These are phyloP conservation scores for Peziza echinospora DNA, from an alignment of 495 filamentous ascomycete genomes.

Conservation along the genomic window DNA sequence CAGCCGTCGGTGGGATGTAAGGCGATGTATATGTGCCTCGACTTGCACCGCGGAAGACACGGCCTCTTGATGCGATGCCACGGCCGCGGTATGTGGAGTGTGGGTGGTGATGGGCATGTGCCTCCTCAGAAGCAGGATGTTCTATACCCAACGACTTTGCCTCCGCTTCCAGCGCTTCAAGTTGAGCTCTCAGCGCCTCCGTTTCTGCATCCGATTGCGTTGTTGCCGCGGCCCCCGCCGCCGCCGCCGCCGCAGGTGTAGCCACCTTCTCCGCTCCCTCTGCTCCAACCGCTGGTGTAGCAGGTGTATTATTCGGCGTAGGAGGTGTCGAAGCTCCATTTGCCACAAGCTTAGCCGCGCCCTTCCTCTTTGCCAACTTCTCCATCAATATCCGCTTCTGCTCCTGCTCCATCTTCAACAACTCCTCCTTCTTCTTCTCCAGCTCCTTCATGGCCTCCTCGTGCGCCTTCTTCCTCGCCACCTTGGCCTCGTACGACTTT, in stretches of 20 bases:
- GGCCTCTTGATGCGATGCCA: constrained; percentile 20
- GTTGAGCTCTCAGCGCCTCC: constrained; percentile 48
- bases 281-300: constrained; percentile 12
- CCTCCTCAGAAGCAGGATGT: constrained; percentile 23
- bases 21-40: constrained; percentile 9
- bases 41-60: constrained; percentile 20
- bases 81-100: constrained; percentile 26
- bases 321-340: constrained; percentile 5
- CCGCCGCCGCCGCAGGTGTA: constrained; percentile 21
- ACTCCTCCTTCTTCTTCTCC: constrained; percentile 52
- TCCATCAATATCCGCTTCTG: constrained; percentile 50
- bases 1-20: constrained; percentile 21
- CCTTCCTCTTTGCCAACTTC: constrained; percentile 32
- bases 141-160: constrained; percentile 63
- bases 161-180: constrained; percentile 68
- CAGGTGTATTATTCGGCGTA: background rate
- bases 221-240: constrained; percentile 36
- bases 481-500: constrained; percentile 53
- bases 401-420: constrained; percentile 50
- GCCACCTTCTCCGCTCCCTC: constrained; percentile 21
- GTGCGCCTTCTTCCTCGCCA: constrained; percentile 48
- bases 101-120: too few relatives aligned
- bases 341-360: constrained; percentile 10
- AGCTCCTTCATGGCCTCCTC: constrained; percentile 50
- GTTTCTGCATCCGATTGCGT: constrained; percentile 42